Percentiles rank a stretch among this genome's conserved stretches.
These are phyloP conservation scores for Alternaria rosae DNA, from an alignment of 2,329 filamentous ascomycete genomes.

Conservation along the genomic window DNA sequence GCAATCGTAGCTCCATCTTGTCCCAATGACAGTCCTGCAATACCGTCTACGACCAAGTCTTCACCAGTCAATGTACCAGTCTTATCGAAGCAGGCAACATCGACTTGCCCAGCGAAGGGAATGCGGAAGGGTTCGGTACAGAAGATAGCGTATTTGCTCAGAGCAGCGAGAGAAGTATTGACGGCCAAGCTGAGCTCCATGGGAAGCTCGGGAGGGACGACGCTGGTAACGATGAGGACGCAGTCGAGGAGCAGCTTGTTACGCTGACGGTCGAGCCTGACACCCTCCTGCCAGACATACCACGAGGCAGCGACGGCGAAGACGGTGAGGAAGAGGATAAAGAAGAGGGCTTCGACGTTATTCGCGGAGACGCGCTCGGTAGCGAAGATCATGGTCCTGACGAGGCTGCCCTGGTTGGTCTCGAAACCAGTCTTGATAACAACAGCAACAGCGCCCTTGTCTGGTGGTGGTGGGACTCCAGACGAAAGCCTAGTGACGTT, in stretches of 20 bases:
- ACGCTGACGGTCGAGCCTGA: constrained; percentile 90
- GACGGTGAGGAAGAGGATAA: constrained; percentile 94
- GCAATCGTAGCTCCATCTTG: constrained; percentile 72
- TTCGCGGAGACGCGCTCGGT: constrained; percentile 99
- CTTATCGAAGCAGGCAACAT: constrained; percentile 98
- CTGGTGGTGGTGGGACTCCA: constrained; percentile 83
- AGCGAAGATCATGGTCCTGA: constrained; percentile 99
- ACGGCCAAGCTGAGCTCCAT: constrained; percentile 98
- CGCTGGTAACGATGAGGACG: constrained; percentile 95
- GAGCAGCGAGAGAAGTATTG: constrained; percentile 92
- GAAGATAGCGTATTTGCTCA: constrained; percentile 96
- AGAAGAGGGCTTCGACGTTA: constrained; percentile 93
- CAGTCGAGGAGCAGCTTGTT: constrained; percentile 98
- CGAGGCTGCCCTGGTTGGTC: constrained; percentile 95
- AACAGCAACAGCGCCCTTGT: constrained; percentile 91
- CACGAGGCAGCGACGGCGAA: constrained; percentile 97
- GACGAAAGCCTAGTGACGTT: constrained; percentile 72
- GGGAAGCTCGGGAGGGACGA: constrained; percentile 96
- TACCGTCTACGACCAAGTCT: constrained; percentile 94
- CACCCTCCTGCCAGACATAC: constrained; percentile 99
- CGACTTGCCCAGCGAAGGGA: constrained; percentile 92
- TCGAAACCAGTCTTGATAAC: constrained; percentile 98
- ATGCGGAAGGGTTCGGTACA: constrained; percentile 99
- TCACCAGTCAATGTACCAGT: constrained; percentile 96
- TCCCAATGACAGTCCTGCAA: constrained; percentile 84